Base-by-base conservation (phyloP, 2,329 filamentous ascomycete species). In the Sporothrix dimorphospora region DNA sequence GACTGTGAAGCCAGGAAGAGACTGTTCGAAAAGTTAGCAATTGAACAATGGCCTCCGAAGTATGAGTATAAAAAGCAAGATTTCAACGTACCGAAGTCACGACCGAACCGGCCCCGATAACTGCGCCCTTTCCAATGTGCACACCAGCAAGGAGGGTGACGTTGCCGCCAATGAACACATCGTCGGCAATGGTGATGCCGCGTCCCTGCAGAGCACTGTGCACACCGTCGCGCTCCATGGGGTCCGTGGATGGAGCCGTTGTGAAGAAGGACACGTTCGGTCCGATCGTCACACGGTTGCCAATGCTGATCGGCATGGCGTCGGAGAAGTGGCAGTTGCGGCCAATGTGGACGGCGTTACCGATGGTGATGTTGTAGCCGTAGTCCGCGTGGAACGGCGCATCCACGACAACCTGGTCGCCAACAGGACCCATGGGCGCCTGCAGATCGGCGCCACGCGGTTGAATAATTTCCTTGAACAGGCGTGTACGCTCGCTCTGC, bases 371-470 rank as follows among this genome's bases (percentile, higher is more conserved):
- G 80, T 99, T 98, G 83, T 97, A 98, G 0, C 96, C 96, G 78
- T 98, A 98, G 78, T 98, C 94, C 79, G 95, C 98, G 63, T 87
- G 90, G 80, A 99, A 98, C 0, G 95, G 95, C 2, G 92, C 90
- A 78, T 97, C 94, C 34, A 99, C 92, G 55, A 91, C 85, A 5
- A 93, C 91, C 71, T 91, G 89, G 19, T 90, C 87, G n/a, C 93
- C 93, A 5, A 96, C 87, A 30, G 85, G 87, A 71, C 88, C 92
- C 71, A 83, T 79, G 76, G 89, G 87, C 51, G 89, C 81, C 72
- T 86, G 84, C 68, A 89, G 81, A 53, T 85, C 80, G 67, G 89
- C 86, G 55, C 84, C 45, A 16, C 65, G 83, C 57, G 91, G 90
- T 75, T 91, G 87, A 24, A 94, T 79, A 66, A 96, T 92, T 77